These are phyloP conservation scores for Aspergillus fumigatus DNA, from an alignment of 2,329 filamentous ascomycete species.

Conservation along the genomic window DNA sequence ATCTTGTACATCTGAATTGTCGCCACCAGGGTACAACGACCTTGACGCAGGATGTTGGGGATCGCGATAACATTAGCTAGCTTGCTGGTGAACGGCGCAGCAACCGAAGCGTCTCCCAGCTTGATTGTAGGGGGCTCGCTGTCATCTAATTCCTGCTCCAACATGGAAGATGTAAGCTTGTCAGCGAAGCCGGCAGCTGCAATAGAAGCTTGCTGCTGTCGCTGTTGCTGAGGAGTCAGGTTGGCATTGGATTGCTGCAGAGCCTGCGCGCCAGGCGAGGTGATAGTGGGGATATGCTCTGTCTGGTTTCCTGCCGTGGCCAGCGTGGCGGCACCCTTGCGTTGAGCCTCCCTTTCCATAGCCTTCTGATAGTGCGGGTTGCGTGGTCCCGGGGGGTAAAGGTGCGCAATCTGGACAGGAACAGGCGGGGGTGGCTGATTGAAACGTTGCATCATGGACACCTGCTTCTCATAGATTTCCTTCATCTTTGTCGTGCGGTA, in stretches of 20 bases:
- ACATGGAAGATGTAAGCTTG: conserved; percentile 78
- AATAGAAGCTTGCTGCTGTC: conserved; percentile 56
- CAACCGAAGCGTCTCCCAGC: conserved; percentile 93
- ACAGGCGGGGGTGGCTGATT: conserved; percentile 91
- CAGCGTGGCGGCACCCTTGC: conserved; percentile 64
- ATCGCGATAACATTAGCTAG: conserved; percentile 94
- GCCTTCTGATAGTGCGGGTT: conserved; percentile 96
- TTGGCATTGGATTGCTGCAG: conserved; percentile 49
- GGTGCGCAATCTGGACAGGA: conserved; percentile 83
- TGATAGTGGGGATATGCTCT: conserved; percentile 60
- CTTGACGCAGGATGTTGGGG: conserved; percentile 96
- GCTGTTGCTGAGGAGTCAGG: conserved; percentile 48
- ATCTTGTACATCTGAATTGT: conserved; percentile 99
- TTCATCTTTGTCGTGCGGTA: conserved; percentile 96
- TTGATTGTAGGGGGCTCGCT: conserved; percentile 93
- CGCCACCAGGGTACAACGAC: conserved; percentile 92
- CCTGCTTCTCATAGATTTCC: conserved; percentile 96
- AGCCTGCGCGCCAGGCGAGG: conserved; percentile 61
- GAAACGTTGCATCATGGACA: conserved; percentile 86
- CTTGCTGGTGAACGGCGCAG: conserved; percentile 96
- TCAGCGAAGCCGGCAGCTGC: conserved; percentile 78
- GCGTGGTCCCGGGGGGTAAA: conserved; percentile 82
- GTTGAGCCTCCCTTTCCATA: conserved; percentile 76
- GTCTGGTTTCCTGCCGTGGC: conserved; percentile 47
- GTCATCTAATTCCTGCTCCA: conserved; percentile 84